Percentiles rank a stretch among this genome's conserved stretches.
Conservation (phyloP, 2,329 filamentous ascomycete genomes). For the Claviceps africana region DNA sequence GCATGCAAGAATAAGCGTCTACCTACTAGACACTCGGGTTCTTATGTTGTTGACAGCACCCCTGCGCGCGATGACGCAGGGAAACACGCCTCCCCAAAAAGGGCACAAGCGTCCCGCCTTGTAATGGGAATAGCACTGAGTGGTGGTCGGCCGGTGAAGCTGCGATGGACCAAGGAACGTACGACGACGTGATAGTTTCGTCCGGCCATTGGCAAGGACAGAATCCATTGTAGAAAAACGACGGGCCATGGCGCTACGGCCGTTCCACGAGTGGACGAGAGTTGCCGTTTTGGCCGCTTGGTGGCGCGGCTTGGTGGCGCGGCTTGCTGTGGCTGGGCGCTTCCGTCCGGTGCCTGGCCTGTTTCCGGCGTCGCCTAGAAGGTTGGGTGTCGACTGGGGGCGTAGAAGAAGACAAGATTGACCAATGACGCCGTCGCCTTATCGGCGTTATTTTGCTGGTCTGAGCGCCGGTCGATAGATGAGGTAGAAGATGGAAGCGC, state of each 20-base stretch:
- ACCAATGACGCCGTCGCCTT: not conserved
- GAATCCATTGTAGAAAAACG: not conserved
- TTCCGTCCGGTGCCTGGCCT: too few species aligned
- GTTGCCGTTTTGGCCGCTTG: conserved; percentile 2
- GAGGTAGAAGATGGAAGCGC: not conserved
- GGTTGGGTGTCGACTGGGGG: too few species aligned
- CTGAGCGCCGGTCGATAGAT: not conserved
- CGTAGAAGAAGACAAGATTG: too few species aligned
- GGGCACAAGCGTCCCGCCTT: not conserved
- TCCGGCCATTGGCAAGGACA: not conserved
- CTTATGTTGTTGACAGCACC: not conserved
- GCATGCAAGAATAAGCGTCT: too few species aligned
- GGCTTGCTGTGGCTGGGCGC: not conserved
- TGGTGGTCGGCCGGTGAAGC: not conserved
- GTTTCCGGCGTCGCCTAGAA: too few species aligned
- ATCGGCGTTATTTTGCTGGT: not conserved
- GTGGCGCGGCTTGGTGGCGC: conserved; percentile 2
- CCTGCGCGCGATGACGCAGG: not conserved
- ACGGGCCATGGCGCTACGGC: not conserved
- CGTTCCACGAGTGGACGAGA: not conserved
- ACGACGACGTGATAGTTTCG: not conserved
- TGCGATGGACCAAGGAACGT: not conserved
- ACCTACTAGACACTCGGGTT: too few species aligned
- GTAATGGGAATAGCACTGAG: not conserved
- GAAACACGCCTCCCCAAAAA: too few species aligned